These are phyloP conservation scores for Yarrowia deformans DNA, from an alignment of 805 yeast species.

Conservation along the genomic window DNA sequence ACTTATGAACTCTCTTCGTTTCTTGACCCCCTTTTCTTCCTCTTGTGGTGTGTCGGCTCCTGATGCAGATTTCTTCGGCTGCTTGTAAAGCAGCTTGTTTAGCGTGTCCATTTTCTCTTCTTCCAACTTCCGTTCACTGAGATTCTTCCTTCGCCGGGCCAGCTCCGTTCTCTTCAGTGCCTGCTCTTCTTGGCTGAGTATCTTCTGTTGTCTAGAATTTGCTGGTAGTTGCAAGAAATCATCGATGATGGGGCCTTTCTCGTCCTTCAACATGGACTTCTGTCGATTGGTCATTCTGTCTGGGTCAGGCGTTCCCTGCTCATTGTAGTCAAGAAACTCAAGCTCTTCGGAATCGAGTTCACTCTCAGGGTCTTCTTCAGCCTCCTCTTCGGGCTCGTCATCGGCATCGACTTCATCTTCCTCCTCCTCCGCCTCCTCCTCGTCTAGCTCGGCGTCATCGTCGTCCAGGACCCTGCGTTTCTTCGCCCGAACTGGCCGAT, in stretches of 20 bases:
- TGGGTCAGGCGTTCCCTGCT: slow-evolving; percentile 30
- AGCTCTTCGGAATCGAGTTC: slow-evolving; percentile 35
- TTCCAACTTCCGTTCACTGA: slow-evolving; percentile 80
- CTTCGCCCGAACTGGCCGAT: slow-evolving; percentile 18
- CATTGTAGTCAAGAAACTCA: slow-evolving; percentile 32
- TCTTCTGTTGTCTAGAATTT: slow-evolving; percentile 54
- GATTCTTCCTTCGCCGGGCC: slow-evolving; percentile 86
- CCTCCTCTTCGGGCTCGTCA: slow-evolving; percentile 8
- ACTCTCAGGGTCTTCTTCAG: neutral
- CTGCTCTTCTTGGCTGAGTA: slow-evolving; percentile 82
- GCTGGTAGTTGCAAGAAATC: slow-evolving; percentile 19
- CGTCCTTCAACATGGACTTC: slow-evolving; percentile 23
- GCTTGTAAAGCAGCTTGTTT: slow-evolving; percentile 80
- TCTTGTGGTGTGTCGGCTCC: slow-evolving; percentile 41
- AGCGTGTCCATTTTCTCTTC: slow-evolving; percentile 93
- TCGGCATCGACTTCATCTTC: neutral
- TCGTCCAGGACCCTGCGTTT: slow-evolving; percentile 10
- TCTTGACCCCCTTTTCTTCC: slow-evolving; percentile 41
- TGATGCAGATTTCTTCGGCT: slow-evolving; percentile 43
- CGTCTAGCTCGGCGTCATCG: slow-evolving; percentile 5
- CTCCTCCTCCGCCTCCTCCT: neutral
- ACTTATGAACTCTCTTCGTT: slow-evolving; percentile 43
- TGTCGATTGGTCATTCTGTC: slow-evolving; percentile 31
- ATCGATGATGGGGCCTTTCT: neutral
- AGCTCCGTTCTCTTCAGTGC: slow-evolving; percentile 83